Evolutionary conservation across 768 basidiomycete species (phyloP).

Genomic region (Leccinum truebloodii): DNA sequence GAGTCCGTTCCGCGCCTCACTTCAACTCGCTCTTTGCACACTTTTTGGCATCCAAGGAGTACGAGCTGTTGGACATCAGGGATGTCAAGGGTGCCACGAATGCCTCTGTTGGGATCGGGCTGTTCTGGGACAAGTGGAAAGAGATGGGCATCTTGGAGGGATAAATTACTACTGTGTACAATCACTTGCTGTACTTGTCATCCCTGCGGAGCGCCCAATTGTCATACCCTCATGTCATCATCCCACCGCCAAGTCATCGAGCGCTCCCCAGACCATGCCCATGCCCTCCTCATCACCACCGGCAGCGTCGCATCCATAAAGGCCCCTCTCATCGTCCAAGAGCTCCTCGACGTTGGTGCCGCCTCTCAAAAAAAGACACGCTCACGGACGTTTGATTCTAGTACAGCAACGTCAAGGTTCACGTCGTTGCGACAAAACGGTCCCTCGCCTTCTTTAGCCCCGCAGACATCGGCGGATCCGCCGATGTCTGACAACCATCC

Average conservation of each 20-base stretch:
- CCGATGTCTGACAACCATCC: no score
- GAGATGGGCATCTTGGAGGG: no score
- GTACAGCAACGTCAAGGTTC: constrained; percentile 74
- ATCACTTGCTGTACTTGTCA: no score
- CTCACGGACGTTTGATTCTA: constrained; percentile 33
- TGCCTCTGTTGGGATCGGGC: constrained; percentile 64
- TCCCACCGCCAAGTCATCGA: no score
- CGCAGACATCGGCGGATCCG: constrained; percentile 31
- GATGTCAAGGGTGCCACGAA: constrained; percentile 76
- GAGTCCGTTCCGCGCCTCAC: constrained; percentile 90
- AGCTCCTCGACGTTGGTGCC: constrained; percentile 56
- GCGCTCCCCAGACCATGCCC: no score
- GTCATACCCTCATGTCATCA: no score
- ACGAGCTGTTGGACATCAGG: constrained; percentile 85
- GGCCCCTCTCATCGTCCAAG: no score
- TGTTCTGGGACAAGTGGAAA: no score
- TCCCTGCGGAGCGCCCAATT: no score
- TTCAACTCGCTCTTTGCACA: constrained; percentile 98
- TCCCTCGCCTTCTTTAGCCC: constrained; percentile 77
- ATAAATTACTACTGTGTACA: no score
- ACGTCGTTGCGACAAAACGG: constrained; percentile 80
- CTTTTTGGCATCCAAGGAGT: constrained; percentile 93
- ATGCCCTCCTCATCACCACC: no score
- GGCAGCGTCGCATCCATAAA: no score
- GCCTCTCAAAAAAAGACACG: neutral